Conservation (phyloP, 2,329 filamentous ascomycete species). For the Dactylellina haptotyla region DNA sequence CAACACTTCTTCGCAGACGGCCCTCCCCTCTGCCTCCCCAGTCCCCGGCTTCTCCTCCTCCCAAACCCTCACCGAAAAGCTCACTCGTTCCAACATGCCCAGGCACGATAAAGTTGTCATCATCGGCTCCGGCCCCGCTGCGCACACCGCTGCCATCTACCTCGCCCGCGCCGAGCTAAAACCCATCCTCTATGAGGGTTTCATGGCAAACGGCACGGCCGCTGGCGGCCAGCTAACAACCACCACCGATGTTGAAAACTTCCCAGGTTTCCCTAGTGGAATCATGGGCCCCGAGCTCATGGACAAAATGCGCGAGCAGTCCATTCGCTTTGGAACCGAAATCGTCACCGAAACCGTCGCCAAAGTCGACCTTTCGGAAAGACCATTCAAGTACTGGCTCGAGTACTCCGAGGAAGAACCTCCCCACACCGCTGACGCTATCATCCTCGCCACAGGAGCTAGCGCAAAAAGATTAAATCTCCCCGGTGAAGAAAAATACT, state of each 20-base stretch:
- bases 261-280: constrained; percentile 88
- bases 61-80: background rate
- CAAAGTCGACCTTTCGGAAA: constrained; percentile 81
- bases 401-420: constrained; percentile 84
- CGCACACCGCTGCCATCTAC: constrained; percentile 97
- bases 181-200: constrained; percentile 95
- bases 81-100: constrained; percentile 69
- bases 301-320: constrained; percentile 95
- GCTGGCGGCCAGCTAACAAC: constrained; percentile 97
- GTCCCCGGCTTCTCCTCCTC: constrained; percentile 12
- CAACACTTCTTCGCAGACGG: background rate
- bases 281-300: constrained; percentile 90
- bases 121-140: constrained; percentile 93
- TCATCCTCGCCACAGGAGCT: constrained; percentile 95
- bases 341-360: constrained; percentile 93
- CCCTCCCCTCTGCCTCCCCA: constrained; percentile 14
- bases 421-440: constrained; percentile 85
- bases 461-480: constrained; percentile 86
- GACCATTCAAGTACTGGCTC: constrained; percentile 92
- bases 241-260: constrained; percentile 98
- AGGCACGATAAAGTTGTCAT: constrained; percentile 87
- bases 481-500: constrained; percentile 90
- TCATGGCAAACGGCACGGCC: constrained; percentile 95
- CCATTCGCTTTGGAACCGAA: constrained; percentile 87
- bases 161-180: constrained; percentile 92